These are phyloP conservation scores for Didymosphaeria variabile DNA, from an alignment of 2,329 filamentous ascomycete species.

Conservation along the genomic window DNA sequence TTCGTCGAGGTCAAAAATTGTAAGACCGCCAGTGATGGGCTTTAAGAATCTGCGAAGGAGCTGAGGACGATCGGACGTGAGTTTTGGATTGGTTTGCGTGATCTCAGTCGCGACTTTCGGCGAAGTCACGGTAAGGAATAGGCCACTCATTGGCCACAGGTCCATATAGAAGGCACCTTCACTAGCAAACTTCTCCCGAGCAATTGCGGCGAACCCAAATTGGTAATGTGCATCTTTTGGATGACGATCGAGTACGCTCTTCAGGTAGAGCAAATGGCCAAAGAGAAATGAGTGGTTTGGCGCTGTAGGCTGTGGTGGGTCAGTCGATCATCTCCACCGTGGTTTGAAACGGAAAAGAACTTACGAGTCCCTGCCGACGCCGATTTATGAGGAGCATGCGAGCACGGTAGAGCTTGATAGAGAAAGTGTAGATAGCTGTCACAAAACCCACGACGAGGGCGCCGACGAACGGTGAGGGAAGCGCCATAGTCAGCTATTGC, in stretches of 20 bases:
- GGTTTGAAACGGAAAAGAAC: neutral
- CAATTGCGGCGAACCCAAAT: constrained; percentile 16
- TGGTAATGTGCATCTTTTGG: constrained; percentile 21
- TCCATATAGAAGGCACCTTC: constrained; percentile 19
- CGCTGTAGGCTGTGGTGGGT: constrained; percentile 14
- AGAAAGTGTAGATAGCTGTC: neutral
- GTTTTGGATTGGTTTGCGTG: constrained; percentile 15
- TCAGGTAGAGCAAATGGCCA: constrained; percentile 20
- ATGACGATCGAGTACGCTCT: constrained; percentile 14
- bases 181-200: constrained; percentile 8
- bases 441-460: constrained; percentile 2
- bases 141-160: constrained; percentile 20
- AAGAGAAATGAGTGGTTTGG: constrained; percentile 20
- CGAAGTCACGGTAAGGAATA: constrained; percentile 12
- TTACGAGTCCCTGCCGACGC: constrained; percentile 14
- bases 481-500: neutral
- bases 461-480: neutral
- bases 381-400: constrained; percentile 14
- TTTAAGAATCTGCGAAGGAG: constrained; percentile 17
- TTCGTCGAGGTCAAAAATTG: constrained; percentile 18
- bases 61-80: constrained; percentile 14
- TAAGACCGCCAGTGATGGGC: constrained; percentile 20
- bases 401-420: constrained; percentile 10
- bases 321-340: neutral
- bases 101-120: constrained; percentile 13